A percentile compares a stretch with the other conserved stretches of the same genome.
These are phyloP conservation scores for Pythium monospermum DNA, from an alignment of 352 stramenopile species.

Conservation along the genomic window DNA sequence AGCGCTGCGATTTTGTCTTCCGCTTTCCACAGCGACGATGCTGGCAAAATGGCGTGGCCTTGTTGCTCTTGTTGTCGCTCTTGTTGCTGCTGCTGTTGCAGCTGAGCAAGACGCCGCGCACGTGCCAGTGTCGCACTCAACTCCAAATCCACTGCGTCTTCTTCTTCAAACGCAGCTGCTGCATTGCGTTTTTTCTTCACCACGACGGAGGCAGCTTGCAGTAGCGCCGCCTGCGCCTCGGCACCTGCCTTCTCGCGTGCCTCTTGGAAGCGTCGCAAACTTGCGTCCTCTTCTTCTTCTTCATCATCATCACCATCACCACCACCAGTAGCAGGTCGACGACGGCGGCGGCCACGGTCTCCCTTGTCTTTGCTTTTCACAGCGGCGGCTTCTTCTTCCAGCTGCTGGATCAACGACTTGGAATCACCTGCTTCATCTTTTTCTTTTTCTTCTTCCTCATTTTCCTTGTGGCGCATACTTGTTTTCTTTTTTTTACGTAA, in stretches of 20 bases:
- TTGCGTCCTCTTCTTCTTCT: slow-evolving; percentile 41
- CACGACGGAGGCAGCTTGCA: slow-evolving; percentile 17
- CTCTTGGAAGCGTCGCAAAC: slow-evolving; percentile 62
- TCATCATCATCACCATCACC: slow-evolving; percentile 26
- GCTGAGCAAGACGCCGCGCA: slow-evolving; percentile 48
- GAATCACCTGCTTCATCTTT: slow-evolving; percentile 19
- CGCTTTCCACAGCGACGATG: slow-evolving; percentile 16
- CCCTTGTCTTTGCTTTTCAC: slow-evolving; percentile 14
- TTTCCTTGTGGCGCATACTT: background rate
- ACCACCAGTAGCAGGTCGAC: slow-evolving; percentile 21
- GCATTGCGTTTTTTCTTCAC: slow-evolving; percentile 45
- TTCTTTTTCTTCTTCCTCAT: slow-evolving; percentile 27
- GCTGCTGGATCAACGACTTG: slow-evolving; percentile 42
- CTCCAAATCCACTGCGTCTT: slow-evolving; percentile 65
- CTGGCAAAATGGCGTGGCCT: background rate
- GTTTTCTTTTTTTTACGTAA: slow-evolving; percentile 31
- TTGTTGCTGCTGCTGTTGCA: slow-evolving; percentile 23
- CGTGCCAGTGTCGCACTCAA: slow-evolving; percentile 69
- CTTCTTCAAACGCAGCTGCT: slow-evolving; percentile 33
- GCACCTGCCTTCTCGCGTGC: slow-evolving; percentile 61
- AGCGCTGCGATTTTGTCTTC: slow-evolving; percentile 64
- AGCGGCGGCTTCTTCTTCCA: slow-evolving; percentile 55
- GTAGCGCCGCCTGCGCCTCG: slow-evolving; percentile 35
- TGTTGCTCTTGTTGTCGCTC: background rate
- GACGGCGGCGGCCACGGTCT: slow-evolving; percentile 59